Evolutionary conservation across 192 early-diverging fungal species (phyloP).

Genomic region (Spizellomyces punctatus): DNA sequence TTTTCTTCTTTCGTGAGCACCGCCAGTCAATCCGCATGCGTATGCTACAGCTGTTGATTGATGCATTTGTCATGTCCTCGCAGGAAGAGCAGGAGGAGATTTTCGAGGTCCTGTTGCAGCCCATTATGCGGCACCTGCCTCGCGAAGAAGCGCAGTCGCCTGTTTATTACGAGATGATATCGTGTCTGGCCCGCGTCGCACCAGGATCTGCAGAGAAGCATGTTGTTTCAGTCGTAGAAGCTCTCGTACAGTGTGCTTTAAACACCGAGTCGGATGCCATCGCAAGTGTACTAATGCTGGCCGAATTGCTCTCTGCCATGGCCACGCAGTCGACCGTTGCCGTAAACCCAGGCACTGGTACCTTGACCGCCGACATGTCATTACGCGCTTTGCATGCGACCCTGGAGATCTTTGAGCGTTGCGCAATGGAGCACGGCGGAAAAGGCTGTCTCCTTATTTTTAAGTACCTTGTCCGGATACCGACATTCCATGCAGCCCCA

Average conservation of each 20-base stretch:
- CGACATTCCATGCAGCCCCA: slow-evolving; percentile 17
- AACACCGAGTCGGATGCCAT: slow-evolving; percentile 26
- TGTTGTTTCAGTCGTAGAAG: slow-evolving; percentile 13
- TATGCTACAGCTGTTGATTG: not conserved
- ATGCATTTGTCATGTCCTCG: slow-evolving; percentile 19
- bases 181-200: not conserved
- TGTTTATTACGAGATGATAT: not conserved
- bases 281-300: slow-evolving; percentile 22
- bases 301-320: slow-evolving; percentile 28
- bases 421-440: slow-evolving; percentile 9
- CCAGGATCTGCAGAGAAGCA: not conserved
- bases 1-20: slow-evolving; percentile 1
- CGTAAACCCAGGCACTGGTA: slow-evolving; percentile 6
- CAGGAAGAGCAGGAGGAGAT: slow-evolving; percentile 23
- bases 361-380: not conserved
- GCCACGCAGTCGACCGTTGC: slow-evolving; percentile 20
- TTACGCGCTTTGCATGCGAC: not conserved
- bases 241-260: slow-evolving; percentile 22
- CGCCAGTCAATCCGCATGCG: not conserved
- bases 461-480: slow-evolving; percentile 29
- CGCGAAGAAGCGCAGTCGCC: slow-evolving; percentile 1
- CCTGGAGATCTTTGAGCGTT: slow-evolving; percentile 9
- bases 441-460: slow-evolving; percentile 20
- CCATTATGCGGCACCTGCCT: slow-evolving; percentile 11
- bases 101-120: slow-evolving; percentile 15